Evolutionary conservation across 2,329 filamentous ascomycete genomes (phyloP), one percentile per base, ranked within the genome.

Genomic region (Colletotrichum sp.): DNA sequence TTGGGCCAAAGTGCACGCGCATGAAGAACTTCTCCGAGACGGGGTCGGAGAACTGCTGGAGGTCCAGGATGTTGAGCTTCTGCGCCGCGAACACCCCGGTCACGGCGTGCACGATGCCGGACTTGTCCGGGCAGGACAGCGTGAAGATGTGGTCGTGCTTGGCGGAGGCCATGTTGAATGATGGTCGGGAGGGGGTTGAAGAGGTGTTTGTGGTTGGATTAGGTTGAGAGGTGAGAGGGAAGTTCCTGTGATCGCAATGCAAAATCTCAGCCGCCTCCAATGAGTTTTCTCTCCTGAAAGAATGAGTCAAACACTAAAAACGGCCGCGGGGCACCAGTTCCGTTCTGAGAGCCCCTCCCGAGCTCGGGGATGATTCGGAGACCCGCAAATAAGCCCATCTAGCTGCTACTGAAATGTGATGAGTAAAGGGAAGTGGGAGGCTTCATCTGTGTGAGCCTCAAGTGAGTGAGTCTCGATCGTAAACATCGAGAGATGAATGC

Each of bases 51-150:
- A 95, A 97, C 86, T 97, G 95, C 85, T 96, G 94, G 78, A 96
- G 91, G 85, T 97, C 94, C 78, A 96, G 88, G 82, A 97, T 95
- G 85, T 96, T 97, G 85, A 96, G 90, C 80, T 92, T 90, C 83
- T 94, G 91, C 77, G 90, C 85, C 62, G 94, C 94, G 77, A 97
- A 91, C 79, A 96, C 89, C 77, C 93, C 94, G 9, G 95, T 96
- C 78, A 97, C 94, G 71, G 94, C 93, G 84, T 96, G 94, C 77
- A 97, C 94, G 82, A 97, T 96, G 83, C 95, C 95, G 30, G 94
- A 91, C 87, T 94, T 94, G 87, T 97, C 95, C 69, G 95, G 94
- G 86, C 95, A 96, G 70, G 94, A 95, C 77, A 97, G 89, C 32
- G 94, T 96, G 79, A 97, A 91, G 83, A 95, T 93, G 85, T 94